Evolutionary conservation across 1,284 basidiomycete species (phyloP), one percentile per base, ranked within the genome.

Genomic region (Austroboletus olivaceoglutinosus): DNA sequence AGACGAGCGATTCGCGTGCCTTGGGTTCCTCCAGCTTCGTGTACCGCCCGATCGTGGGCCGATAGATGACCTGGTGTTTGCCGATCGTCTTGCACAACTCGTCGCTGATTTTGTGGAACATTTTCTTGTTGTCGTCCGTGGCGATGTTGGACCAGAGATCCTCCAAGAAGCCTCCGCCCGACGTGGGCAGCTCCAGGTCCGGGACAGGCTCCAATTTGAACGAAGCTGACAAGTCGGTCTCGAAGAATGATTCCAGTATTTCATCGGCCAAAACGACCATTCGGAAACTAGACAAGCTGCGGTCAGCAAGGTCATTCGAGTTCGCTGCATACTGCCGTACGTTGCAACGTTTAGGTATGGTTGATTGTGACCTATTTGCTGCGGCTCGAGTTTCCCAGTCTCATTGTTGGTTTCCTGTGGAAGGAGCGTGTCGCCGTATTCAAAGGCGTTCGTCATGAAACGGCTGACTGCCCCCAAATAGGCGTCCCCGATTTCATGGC

Each of bases 231-330:
- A 98, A 76, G 65, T 97, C 95, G 1, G 86, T 81, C 60, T 93
- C 92, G 64, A 97, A 98, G 77, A 98, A 98, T 2, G 89, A 88
- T 66, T 98, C 95, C 12, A 98, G 79, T 19, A 98, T 79, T 67
- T 97, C 93, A 59, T 98, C 95, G 2, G 94, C 93, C 9, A 98
- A 78, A 5, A 98, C 89, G 39, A 97, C 94, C 94, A 98, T 98
- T 13, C 95, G 86, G 82, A 98, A 98, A 13, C 93, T 96, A 45
- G 13, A 40, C 23, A 39, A 15, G 37, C 22, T 5, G 21, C 13
- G 9, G 25, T 64, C 36, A 60, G 49, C 23, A 45, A 29, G 52
- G 11, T 50, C 34, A 39, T 46, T 30, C 25, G 9, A 23, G 45
- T 33, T 39, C n/a, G 30, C 37, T 43, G 47, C 36, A 22, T 13